Conservation (phyloP, 805 yeast species). For the Yarrowia alimentaria region DNA sequence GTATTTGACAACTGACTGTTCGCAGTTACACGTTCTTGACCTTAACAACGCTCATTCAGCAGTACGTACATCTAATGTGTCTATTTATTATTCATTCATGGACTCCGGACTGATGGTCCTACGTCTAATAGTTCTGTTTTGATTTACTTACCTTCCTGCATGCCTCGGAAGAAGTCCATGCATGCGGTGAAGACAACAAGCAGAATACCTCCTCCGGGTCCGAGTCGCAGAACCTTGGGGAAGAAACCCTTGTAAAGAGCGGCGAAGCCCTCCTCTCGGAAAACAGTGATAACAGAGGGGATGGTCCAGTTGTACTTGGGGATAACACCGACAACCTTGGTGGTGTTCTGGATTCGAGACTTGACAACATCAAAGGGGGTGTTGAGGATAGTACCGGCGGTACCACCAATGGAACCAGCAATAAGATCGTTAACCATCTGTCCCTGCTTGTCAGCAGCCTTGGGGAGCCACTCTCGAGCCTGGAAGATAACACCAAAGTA, state of each 20-base stretch:
- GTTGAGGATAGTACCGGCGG: conserved; percentile 89
- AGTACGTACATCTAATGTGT: too few species aligned
- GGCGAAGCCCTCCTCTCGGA: conserved; percentile 84
- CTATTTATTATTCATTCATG: too few species aligned
- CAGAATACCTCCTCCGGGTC: conserved; percentile 99
- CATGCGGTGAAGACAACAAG: conserved; percentile 93
- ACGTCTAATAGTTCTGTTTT: background rate
- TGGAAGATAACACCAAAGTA: conserved; percentile 94
- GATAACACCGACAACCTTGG: conserved; percentile 63
- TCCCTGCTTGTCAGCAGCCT: conserved; percentile 65
- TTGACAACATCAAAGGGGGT: conserved; percentile 97
- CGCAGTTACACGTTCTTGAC: too few species aligned
- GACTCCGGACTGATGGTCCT: too few species aligned
- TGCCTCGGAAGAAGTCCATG: conserved; percentile 79
- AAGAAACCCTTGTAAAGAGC: conserved; percentile 95
- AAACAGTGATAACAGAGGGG: conserved; percentile 72
- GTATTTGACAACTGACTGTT: too few species aligned
- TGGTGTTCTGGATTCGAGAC: conserved; percentile 85
- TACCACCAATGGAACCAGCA: conserved; percentile 96
- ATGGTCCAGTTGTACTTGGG: conserved; percentile 91
- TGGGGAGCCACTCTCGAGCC: conserved; percentile 74
- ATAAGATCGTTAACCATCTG: conserved; percentile 83
- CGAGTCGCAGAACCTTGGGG: conserved; percentile 95
- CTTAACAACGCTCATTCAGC: too few species aligned
- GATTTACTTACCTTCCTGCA: conserved; percentile 24